Base-by-base conservation (phyloP, 2,329 filamentous ascomycete species). In the Trichoderma oligosporum region DNA sequence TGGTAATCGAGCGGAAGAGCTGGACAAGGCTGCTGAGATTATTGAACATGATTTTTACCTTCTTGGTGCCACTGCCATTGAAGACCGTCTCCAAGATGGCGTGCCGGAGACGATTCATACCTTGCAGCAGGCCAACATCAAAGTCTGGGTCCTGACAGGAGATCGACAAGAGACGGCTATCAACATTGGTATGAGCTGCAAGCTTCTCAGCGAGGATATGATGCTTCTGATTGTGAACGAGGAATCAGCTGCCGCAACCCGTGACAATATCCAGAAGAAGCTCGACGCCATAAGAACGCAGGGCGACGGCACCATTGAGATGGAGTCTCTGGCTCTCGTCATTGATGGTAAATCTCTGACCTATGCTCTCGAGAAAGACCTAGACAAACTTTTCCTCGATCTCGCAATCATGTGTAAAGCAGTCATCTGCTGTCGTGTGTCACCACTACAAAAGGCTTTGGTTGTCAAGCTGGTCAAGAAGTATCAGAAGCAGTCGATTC, bases 141-240 rank as follows among this genome's bases (percentile, higher is more conserved):
- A 99, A 75, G 87, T 99, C 56, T 99, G 94, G 94, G 94, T 99
- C 18, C 74, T 99, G 72, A 99, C 94, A 36, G 94, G 94, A 66
- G 94, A 99, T 77, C 85, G 94, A 66, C 95, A 99, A 74, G 94
- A 99, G 74, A 99, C 94, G 25, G 94, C 94, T 57, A 99, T 99
- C 82, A 99, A 99, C 72, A 99, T 99, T 64, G 94, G 95, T 62
- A 99, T 99, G 94, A 97, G 91, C 71, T 99, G 94, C 76, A 97
- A 97, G 75, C 82, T 99, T 48, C 90, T 99, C 60, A 96, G 91
- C 64, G 94, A 99, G 73, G 95, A 99, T 66, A 99, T 99, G 94
- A 96, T 94, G 68, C 81, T 99, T 9, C 78, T 99, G 55, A 97
- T 99, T 65, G 82, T 99, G 68, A 99, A 99, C 68, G 94, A 99